Evolutionary conservation across 2,329 filamentous ascomycete species (phyloP), one percentile per base, ranked within the genome.

Genomic region (Pyrenochaeta sp.): DNA sequence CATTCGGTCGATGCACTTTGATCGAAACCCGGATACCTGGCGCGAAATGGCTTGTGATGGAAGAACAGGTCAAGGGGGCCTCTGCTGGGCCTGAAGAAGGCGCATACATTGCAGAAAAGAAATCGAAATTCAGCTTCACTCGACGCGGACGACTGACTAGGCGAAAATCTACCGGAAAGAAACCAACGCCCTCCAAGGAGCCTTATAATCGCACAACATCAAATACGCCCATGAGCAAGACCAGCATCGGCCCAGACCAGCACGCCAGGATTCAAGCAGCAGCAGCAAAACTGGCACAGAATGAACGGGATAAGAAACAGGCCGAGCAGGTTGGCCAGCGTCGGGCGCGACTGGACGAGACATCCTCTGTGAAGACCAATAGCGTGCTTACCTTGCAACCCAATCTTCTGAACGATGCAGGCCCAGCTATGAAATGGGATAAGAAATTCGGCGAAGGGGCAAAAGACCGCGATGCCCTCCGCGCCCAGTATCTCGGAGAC

Each of bases 401-500:
- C 1, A 82, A 85, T 39, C 87, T 97, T 50, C 80, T 92, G 62
- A 90, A 81, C 39, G 94, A 96, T 68, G 93, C 92, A 13, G 94
- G 89, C 7, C 89, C 91, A 17, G 94, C 94, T 1, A 87, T 99
- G 86, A 96, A 96, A 71, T 99, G 94, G 94, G 90, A 93, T 21
- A 95, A 84, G 71, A 91, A 90, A 61, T 97, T 96, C 67, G 94
- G 97, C 73, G 96, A 96, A 75, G 87, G 93, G 60, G 81, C 88
- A 3, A 88, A 93, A 81, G 91, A 91, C 61, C 95, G 94, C 73
- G 86, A 94, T 61, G 80, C 87, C 6, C 87, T 96, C 51, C 86
- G 91, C 40, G 85, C 90, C 53, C 85, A 89, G n/a, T 97, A 97
- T 71, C 79, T 97, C 37, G 83, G 84, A 31, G 86, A 95, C 65